These are phyloP conservation scores for Kregervanrija pseudodelftensis DNA, from an alignment of 805 yeast genomes.

Conservation along the genomic window DNA sequence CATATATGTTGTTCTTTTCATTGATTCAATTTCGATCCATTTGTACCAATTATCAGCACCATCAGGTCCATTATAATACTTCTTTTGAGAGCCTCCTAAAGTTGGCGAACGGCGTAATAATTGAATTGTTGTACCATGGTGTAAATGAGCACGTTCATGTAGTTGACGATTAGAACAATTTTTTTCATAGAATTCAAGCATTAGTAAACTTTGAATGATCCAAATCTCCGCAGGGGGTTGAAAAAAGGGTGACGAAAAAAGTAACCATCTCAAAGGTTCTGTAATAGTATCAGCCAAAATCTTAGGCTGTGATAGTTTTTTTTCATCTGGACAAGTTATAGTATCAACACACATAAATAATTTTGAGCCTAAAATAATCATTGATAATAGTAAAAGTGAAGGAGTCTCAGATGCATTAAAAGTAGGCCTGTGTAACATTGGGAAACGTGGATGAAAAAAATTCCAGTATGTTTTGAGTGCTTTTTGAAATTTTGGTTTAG, in stretches of 20 bases:
- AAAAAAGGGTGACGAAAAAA: constrained; percentile 66
- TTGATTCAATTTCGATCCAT: constrained; percentile 77
- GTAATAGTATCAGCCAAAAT: constrained; percentile 41
- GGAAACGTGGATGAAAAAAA: constrained; percentile 51
- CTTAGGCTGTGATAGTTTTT: constrained; percentile 20
- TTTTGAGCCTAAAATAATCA: constrained; percentile 50
- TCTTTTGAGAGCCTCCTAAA: constrained; percentile 60
- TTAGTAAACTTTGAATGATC: constrained; percentile 65
- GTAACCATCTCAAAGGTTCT: constrained; percentile 56
- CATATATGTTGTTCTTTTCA: constrained; percentile 73
- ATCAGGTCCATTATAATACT: constrained; percentile 16
- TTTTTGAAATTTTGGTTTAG: constrained; percentile 22
- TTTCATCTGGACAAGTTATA: constrained; percentile 15
- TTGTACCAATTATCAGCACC: constrained; percentile 35
- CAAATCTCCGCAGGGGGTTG: constrained; percentile 71
- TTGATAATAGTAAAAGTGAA: constrained; percentile 43
- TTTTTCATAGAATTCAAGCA: constrained; percentile 78
- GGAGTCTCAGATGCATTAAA: constrained; percentile 43
- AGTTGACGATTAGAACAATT: constrained; percentile 56
- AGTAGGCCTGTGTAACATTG: constrained; percentile 53
- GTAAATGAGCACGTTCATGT: constrained; percentile 80
- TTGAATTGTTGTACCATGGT: constrained; percentile 83
- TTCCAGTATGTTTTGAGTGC: constrained; percentile 43
- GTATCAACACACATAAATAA: constrained; percentile 25
- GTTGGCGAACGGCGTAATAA: constrained; percentile 68